phyloP scores from a whole-genome alignment of 495 filamentous ascomycete genomes.

The Penicillium simplicissimum region DNA sequence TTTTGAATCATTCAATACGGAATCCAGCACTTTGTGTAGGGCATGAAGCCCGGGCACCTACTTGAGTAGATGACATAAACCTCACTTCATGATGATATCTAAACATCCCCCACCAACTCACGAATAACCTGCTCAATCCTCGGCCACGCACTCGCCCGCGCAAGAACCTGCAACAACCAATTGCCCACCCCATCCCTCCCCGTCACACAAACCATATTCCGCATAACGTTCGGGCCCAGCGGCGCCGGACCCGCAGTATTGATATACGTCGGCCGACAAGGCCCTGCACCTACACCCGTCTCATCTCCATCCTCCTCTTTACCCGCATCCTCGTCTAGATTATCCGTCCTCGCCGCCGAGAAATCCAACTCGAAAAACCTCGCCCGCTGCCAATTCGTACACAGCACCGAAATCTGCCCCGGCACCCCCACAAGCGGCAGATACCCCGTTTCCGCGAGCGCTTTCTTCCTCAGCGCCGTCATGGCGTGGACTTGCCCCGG shows the following conservation, averaged over 20 bases:
- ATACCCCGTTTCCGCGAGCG: neutral
- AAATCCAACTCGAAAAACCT: slow-evolving; percentile 3
- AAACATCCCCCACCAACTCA: neutral
- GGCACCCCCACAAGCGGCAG: neutral
- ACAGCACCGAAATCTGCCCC: neutral
- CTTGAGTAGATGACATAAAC: too few species aligned
- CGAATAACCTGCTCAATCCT: slow-evolving; percentile 1
- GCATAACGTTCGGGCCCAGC: neutral
- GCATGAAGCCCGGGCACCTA: too few species aligned
- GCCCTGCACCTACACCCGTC: neutral
- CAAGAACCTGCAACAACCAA: slow-evolving; percentile 13
- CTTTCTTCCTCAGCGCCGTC: neutral
- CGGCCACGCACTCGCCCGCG: neutral
- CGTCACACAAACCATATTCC: slow-evolving; percentile 14
- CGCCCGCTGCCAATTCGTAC: slow-evolving; percentile 4
- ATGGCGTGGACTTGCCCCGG: neutral
- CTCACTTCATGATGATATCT: neutral
- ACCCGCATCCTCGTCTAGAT: too few species aligned
- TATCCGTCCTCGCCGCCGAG: neutral
- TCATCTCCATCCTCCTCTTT: neutral
- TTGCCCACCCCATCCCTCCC: slow-evolving; percentile 10
- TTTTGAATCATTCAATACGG: neutral
- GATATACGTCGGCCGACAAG: neutral
- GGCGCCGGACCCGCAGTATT: slow-evolving; percentile 1
- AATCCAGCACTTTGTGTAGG: neutral